Base-by-base conservation (phyloP, 176 grass and related monocot genomes). In the Triticum timopheevii region DNA sequence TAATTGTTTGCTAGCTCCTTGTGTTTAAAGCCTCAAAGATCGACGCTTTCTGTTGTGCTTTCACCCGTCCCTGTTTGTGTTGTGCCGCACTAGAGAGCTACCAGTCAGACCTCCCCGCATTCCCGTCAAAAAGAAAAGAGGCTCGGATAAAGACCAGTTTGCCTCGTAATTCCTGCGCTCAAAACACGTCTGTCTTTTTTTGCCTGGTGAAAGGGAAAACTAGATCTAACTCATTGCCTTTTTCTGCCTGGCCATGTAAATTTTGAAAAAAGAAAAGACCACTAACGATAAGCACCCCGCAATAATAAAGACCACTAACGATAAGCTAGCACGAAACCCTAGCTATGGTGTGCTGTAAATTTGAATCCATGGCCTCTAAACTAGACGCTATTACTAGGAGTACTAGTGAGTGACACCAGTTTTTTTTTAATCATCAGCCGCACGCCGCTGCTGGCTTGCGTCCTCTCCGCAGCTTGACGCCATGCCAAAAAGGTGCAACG, bases 41-140 rank as follows among this genome's bases (percentile, higher is more conserved):
- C 12, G 12, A 34, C 25, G 80, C 84, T 61, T 86, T 86, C 49
- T 40, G 62, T 17, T n/a, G 42, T 17, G 38, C 80, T 82, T 90
- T 83, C 28, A 13, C 2, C 74, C 45, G 80, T 83, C 84, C 59
- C 19, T 58, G 17, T 65, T 73, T 54, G 30, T 19, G 42, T 58
- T 54, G 23, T 13, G 33, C 64, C n/a, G 39, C 79, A 65, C 64
- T 52, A 39, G 12, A 30, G 23, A 77, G 35, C 45, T 23, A 86
- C 28, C 28, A 78, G 77, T 69, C 13, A 64, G 19, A 63, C 17
- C 15, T 79, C 59, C 16, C 54, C 8, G 6, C 44, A n/a, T 63
- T 19, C 20, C 65, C 22, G 6, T 11, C 81, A 42, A 19, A 22
- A 11, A 11, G 20, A n/a, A 65, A 47, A n/a, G 8, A 1, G 23